A percentile compares a stretch with the other conserved stretches of the same genome.
These are phyloP conservation scores for Pachysandra terminalis DNA, from an alignment of 164 flowering plant species.

Conservation along the genomic window DNA sequence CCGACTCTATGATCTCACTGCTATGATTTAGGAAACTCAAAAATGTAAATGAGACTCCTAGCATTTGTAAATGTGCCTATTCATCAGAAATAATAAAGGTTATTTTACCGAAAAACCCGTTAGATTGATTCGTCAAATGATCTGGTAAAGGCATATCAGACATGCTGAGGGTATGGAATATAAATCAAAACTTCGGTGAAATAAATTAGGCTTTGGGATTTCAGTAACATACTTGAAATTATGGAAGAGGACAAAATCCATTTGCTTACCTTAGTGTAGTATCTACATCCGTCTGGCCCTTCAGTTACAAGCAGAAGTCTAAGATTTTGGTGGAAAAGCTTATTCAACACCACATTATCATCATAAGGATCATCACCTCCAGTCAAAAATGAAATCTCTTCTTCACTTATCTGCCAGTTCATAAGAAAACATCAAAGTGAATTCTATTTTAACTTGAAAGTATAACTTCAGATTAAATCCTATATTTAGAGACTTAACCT, in stretches of 20 bases:
- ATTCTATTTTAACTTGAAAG: background rate
- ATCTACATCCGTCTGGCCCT: constrained; percentile 73
- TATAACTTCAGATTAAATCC: background rate
- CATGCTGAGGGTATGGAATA: background rate
- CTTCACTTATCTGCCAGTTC: constrained; percentile 56
- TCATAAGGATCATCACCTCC: constrained; percentile 67
- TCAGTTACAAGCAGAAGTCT: constrained; percentile 69
- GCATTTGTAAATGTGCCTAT: too few relatives aligned
- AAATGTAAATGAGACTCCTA: too few relatives aligned
- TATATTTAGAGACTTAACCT: constrained; percentile 32
- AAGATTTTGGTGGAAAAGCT: constrained; percentile 67
- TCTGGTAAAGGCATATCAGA: background rate
- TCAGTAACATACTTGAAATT: too few relatives aligned
- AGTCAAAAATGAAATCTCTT: constrained; percentile 66
- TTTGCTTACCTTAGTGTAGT: constrained; percentile 60
- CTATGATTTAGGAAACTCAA: background rate
- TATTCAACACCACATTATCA: constrained; percentile 59
- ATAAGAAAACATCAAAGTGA: constrained; percentile 5
- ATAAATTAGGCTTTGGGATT: too few relatives aligned
- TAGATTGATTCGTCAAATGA: background rate
- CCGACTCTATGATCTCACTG: background rate
- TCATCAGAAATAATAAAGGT: background rate
- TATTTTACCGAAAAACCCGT: background rate
- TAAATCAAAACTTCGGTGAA: too few relatives aligned
- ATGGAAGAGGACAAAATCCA: background rate